phyloP scores from a whole-genome alignment of 192 early-diverging fungal genomes.

The Backusella australiensis region DNA sequence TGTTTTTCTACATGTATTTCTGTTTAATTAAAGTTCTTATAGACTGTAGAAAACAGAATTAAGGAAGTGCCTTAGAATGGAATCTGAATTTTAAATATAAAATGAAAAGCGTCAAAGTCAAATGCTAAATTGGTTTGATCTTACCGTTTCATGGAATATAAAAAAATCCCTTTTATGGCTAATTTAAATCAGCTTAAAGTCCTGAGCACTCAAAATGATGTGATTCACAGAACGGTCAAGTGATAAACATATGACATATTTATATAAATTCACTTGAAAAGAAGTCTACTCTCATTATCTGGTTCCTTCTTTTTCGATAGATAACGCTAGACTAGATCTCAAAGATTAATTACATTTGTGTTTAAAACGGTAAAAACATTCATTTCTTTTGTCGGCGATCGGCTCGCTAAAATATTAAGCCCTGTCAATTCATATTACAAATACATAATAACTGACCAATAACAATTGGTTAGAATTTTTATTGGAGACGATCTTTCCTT shows the following conservation, averaged over 20 bases:
- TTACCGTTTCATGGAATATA: too few species aligned
- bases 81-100: background rate
- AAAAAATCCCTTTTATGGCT: background rate
- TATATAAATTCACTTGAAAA: background rate
- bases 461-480: background rate
- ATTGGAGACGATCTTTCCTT: background rate
- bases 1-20: background rate
- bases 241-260: background rate
- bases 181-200: background rate
- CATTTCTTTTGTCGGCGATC: background rate
- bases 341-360: background rate
- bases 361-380: background rate
- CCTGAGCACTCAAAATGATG: background rate
- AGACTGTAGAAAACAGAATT: background rate
- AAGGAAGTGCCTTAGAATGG: background rate
- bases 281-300: background rate
- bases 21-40: background rate
- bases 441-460: background rate
- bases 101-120: background rate
- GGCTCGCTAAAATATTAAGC: background rate
- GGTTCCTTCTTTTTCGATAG: background rate
- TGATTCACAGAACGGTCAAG: background rate
- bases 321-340: background rate
- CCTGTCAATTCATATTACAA: background rate
- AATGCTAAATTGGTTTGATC: background rate